Evolutionary conservation across 805 yeast species (phyloP), one percentile per base, ranked within the genome.

Genomic region (Candida ponderosae): DNA sequence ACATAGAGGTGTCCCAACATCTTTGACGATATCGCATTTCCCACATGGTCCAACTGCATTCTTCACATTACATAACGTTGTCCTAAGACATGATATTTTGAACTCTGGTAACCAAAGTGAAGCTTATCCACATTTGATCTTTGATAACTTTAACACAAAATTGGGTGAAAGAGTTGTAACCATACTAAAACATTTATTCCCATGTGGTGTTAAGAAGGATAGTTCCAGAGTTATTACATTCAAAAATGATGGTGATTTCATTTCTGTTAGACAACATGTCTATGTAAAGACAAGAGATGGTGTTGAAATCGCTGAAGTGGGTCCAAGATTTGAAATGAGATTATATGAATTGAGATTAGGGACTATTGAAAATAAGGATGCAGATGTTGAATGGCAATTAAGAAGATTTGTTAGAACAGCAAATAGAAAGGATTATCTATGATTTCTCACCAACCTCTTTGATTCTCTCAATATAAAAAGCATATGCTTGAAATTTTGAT

Each of bases 271-370:
- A 60, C 98, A 93, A 54, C 99, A 93, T 56, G 82, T 93, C 1
- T 93, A 84, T 57, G 96, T 88, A 5, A 81, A 77, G 55, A 87
- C 96, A 0, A 80, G 81, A 48, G 96, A 88, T 44, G 72, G 78
- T 27, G 96, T 88, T 2, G 97, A 93, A 57, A 62, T 93, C 39
- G 89, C 96, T 40, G 99, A 93, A 58, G 83, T 93, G 28, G 99
- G 99, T 0, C 99, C 99, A n/a, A 70, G 99, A 44, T 93, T 93
- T 51, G 98, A 93, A 62, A 89, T 93, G 97, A 76, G 88, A 56
- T 65, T 93, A 46, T 93, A 78, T 57, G 97, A 90, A 59, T 65
- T 93, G 46, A 74, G 80, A 53, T 68, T 93, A 47, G 97, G 99
- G 4, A 86, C 96, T 31, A 61, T 90, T 44, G 98, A 93, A 49